phyloP scores from a whole-genome alignment of 805 yeast genomes.

The Hanseniaspora meyeri region DNA sequence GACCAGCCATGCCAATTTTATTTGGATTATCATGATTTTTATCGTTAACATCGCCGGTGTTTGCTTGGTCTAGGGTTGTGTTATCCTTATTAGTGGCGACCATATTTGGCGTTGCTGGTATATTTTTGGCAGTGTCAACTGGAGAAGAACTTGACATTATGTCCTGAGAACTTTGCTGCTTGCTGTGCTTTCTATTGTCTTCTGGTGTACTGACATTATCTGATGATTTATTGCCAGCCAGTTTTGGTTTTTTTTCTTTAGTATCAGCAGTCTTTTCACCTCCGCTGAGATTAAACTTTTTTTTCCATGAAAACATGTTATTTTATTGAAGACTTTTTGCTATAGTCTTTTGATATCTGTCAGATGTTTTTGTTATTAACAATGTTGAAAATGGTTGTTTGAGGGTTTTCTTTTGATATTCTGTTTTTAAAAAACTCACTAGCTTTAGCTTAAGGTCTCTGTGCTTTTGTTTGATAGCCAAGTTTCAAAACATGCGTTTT shows the following conservation, averaged over 20 bases:
- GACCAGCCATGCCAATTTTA: neutral
- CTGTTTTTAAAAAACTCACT: neutral
- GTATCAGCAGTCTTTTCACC: conserved; percentile 1
- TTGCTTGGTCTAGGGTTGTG: neutral
- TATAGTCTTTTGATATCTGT: too few relatives aligned
- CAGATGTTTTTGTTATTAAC: too few relatives aligned
- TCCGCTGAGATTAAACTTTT: conserved; percentile 7
- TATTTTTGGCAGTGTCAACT: neutral
- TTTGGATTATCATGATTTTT: neutral
- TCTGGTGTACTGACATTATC: neutral
- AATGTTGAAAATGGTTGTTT: neutral
- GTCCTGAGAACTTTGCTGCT: neutral
- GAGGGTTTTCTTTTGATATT: neutral
- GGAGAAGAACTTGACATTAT: neutral
- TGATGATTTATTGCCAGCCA: neutral
- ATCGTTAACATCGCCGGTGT: neutral
- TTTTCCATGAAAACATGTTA: conserved; percentile 12
- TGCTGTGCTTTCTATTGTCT: neutral
- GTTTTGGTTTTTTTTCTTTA: neutral
- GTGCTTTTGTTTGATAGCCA: too few relatives aligned
- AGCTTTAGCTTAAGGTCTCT: too few relatives aligned
- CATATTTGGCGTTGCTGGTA: too few relatives aligned
- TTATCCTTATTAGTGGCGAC: neutral
- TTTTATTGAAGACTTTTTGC: too few relatives aligned
- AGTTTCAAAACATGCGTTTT: too few relatives aligned